A percentile compares a stretch with the other conserved stretches of the same genome.
Conservation (phyloP, 306 rosid genomes). For the Ammopiptanthus mongolicus region DNA sequence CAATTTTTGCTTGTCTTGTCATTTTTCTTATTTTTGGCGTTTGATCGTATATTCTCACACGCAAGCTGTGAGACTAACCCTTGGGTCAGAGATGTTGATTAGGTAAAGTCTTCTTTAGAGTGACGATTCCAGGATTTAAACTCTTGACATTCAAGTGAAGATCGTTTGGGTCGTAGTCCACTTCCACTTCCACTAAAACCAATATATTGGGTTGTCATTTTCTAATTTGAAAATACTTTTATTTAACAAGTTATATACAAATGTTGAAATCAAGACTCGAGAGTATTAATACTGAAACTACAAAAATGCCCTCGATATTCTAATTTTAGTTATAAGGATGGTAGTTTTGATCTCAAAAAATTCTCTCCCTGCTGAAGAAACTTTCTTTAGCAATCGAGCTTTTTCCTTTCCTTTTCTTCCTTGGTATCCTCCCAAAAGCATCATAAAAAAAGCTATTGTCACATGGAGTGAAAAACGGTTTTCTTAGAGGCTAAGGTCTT, state of each 20-base stretch:
- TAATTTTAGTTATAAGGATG: neutral
- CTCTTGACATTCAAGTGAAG: too few species aligned
- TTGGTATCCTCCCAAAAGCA: neutral
- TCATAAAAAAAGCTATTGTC: neutral
- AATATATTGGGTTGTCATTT: too few species aligned
- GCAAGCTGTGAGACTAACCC: too few species aligned
- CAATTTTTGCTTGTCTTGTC: too few species aligned
- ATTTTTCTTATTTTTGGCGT: too few species aligned
- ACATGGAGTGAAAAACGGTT: neutral
- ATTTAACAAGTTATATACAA: neutral
- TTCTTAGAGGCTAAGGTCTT: slow-evolving; percentile 19
- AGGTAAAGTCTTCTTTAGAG: too few species aligned
- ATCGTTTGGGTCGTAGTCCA: too few species aligned
- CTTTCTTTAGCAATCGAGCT: neutral
- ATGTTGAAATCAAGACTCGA: neutral
- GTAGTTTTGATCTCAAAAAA: neutral
- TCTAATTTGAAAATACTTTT: neutral
- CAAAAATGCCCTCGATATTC: neutral
- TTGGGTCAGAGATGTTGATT: too few species aligned
- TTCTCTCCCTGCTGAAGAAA: neutral
- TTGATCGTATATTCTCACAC: too few species aligned
- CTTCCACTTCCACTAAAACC: too few species aligned
- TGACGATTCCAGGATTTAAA: too few species aligned
- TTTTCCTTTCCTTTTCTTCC: neutral
- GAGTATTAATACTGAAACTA: neutral